phyloP scores from a whole-genome alignment of 2,329 filamentous ascomycete species.

The Exophiala xenobiotica region DNA sequence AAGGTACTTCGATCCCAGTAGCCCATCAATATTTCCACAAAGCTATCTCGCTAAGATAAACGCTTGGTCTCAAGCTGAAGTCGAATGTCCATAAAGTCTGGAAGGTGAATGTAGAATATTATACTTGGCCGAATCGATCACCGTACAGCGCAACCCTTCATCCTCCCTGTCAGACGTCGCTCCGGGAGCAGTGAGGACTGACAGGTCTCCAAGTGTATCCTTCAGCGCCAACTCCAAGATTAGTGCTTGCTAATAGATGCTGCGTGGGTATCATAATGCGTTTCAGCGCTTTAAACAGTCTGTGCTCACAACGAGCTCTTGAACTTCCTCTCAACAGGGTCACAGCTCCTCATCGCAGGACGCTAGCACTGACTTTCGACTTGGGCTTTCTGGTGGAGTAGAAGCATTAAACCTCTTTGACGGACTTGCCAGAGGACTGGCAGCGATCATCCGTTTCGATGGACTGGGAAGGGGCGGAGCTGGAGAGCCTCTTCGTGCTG shows the following conservation, averaged over 20 bases:
- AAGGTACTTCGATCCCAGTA: no score
- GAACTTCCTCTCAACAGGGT: background rate
- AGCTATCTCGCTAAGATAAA: no score
- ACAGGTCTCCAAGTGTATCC: background rate
- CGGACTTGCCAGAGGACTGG: slow-evolving; percentile 20
- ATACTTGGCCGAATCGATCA: background rate
- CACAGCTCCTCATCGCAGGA: slow-evolving; percentile 12
- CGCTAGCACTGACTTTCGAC: slow-evolving; percentile 1
- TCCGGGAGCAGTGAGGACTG: no score
- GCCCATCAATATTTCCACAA: no score
- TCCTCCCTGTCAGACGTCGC: background rate
- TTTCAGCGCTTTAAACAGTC: slow-evolving; percentile 11
- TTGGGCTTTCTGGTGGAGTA: slow-evolving; percentile 17
- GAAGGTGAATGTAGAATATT: background rate
- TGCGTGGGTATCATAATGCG: slow-evolving; percentile 28
- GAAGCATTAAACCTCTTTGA: slow-evolving; percentile 3
- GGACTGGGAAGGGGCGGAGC: slow-evolving; percentile 22
- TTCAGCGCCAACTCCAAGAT: slow-evolving; percentile 6
- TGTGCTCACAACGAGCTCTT: slow-evolving; percentile 6
- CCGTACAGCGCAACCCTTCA: background rate
- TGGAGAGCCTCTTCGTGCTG: slow-evolving; percentile 19
- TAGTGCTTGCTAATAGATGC: slow-evolving; percentile 13
- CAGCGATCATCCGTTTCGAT: slow-evolving; percentile 13
- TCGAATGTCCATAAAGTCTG: no score
- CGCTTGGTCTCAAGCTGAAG: no score